Base-by-base conservation (phyloP, 495 filamentous ascomycete genomes). In the Talaromyces wortmannii region DNA sequence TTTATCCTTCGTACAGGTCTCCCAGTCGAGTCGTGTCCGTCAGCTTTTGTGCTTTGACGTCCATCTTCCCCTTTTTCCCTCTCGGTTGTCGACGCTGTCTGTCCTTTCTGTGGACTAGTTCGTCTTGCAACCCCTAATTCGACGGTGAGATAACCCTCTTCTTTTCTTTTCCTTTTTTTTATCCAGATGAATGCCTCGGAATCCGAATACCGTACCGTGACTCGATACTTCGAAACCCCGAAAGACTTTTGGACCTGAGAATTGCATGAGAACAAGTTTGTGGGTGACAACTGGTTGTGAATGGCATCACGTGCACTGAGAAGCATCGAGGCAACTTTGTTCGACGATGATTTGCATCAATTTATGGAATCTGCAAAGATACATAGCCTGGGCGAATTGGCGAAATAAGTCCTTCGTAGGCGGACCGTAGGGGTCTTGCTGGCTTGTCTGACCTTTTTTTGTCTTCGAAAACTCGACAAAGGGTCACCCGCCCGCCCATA, bases 21-120 rank as follows among this genome's bases (percentile, higher is more conserved):
- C 72, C 70, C 65, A 67, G 71, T 76, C 70, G 66, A 74, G 70
- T 69, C 68, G 72, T 72, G 67, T 75, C 64, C 67, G 64, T 63
- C 63, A 63, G 61, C 68, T 70, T 64, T 48, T 63, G 23, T 70
- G 61, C 59, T 67, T 72, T 63, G 73, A 74, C 70, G 63, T 62
- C 59, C 64, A 60, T 61, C 52, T 55, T 59, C 64, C 61, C 60
- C 52, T 55, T 59, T 53, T 61, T 72, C 67, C 67, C 65, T 67
- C 63, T 66, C 59, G 62, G 64, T 62, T 53, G 61, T 62, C 63
- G 69, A 73, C 70, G 55, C 61, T 67, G 57, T 59, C 63, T 61
- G 67, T 66, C 66, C 71, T 68, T 71, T 67, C 63, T 70, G 64
- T 66, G 67, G 67, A 69, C 74, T 63, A 70, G 75, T 65, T 68